These are phyloP conservation scores for Fraxinus anomala DNA, from an alignment of 257 asterid species.

Conservation along the genomic window DNA sequence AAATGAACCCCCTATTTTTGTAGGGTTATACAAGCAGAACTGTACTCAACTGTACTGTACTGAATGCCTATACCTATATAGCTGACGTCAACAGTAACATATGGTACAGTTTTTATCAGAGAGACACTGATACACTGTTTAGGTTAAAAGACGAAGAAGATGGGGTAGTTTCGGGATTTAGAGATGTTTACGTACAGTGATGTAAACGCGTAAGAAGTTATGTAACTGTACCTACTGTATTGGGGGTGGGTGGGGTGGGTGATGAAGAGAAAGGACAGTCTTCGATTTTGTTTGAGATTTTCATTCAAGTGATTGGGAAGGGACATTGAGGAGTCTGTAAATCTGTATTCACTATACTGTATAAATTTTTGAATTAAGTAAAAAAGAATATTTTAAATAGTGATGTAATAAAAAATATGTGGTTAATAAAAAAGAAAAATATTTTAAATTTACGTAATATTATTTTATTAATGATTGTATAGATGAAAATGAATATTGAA, in stretches of 20 bases:
- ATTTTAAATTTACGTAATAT: too few species aligned
- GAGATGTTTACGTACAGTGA: constrained; percentile 26
- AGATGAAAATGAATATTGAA: too few species aligned
- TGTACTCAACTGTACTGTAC: constrained; percentile 18
- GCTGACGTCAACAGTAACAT: constrained; percentile 33
- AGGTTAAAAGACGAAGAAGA: constrained; percentile 22
- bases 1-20: constrained; percentile 22
- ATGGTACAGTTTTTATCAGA: constrained; percentile 17
- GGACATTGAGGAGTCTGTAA: constrained; percentile 12
- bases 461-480: too few species aligned
- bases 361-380: too few species aligned
- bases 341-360: neutral
- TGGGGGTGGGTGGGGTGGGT: neutral
- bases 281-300: constrained; percentile 40
- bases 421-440: too few species aligned
- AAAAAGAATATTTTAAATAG: too few species aligned
- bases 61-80: constrained; percentile 14
- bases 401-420: too few species aligned
- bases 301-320: constrained; percentile 26
- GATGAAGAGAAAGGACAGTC: constrained; percentile 33
- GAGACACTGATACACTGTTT: constrained; percentile 21
- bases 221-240: constrained; percentile 20
- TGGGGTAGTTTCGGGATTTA: constrained; percentile 44
- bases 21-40: constrained; percentile 25
- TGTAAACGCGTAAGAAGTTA: constrained; percentile 30